Conservation (phyloP, 1,284 basidiomycete species). For the Clitocybe nebularis region DNA sequence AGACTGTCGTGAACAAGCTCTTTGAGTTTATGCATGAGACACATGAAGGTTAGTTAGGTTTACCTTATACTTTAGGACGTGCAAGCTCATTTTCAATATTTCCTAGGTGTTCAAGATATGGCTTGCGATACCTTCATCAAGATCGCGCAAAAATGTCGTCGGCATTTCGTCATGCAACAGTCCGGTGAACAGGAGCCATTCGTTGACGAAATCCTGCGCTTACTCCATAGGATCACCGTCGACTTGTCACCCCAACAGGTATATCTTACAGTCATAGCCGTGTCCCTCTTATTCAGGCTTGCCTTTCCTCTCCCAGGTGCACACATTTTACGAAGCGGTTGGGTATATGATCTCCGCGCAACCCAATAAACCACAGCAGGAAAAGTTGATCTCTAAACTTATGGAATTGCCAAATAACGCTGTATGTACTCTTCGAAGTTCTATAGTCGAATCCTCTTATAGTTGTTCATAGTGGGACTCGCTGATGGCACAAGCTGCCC, state of each 20-base stretch:
- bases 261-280: conserved; percentile 12
- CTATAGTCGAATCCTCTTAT: conserved; percentile 5
- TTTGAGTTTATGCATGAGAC: conserved; percentile 99
- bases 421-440: conserved; percentile 40
- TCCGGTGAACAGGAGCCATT: conserved; percentile 97
- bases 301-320: conserved; percentile 51
- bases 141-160: conserved; percentile 97
- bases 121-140: conserved; percentile 99
- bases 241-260: conserved; percentile 95
- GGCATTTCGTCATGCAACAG: conserved; percentile 99
- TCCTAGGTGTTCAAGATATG: conserved; percentile 98
- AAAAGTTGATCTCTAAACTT: conserved; percentile 90
- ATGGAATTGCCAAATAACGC: conserved; percentile 99
- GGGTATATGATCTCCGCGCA: conserved; percentile 99
- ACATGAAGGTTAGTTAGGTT: conserved; percentile 72
- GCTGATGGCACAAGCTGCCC: conserved; percentile 93
- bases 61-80: background rate
- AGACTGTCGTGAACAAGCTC: conserved; percentile 99
- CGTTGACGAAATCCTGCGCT: conserved; percentile 94
- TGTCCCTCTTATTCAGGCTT: conserved; percentile 9
- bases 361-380: conserved; percentile 96
- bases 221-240: conserved; percentile 91
- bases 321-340: conserved; percentile 97
- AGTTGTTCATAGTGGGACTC: conserved; percentile 82
- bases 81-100: conserved; percentile 6